phyloP scores from a whole-genome alignment of 2,329 filamentous ascomycete genomes.

The Achaetomium macrosporum region DNA sequence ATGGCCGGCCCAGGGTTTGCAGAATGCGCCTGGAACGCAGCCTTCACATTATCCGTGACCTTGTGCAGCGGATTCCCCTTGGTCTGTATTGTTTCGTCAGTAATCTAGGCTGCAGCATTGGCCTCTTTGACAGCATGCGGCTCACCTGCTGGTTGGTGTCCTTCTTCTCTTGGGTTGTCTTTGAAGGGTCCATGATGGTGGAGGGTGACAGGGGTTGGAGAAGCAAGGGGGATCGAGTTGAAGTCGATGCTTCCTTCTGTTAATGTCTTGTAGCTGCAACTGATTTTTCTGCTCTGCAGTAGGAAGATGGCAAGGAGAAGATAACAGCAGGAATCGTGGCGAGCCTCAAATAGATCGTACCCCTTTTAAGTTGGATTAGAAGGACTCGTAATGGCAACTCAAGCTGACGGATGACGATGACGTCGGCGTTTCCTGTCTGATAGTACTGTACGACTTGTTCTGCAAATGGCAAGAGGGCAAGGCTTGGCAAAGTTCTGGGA shows the following conservation, averaged over 20 bases:
- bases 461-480: too few species aligned
- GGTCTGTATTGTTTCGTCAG: conserved; percentile 21
- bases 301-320: neutral
- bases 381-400: neutral
- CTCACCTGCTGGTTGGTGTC: conserved; percentile 25
- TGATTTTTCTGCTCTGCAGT: neutral
- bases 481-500: neutral
- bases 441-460: too few species aligned
- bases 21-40: conserved; percentile 46
- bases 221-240: conserved; percentile 1
- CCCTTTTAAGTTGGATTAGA: neutral
- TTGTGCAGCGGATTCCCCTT: conserved; percentile 33
- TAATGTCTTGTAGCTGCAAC: conserved; percentile 10
- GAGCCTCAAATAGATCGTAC: neutral
- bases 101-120: neutral
- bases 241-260: neutral
- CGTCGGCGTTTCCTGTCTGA: neutral
- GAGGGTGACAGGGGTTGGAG: neutral
- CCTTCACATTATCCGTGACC: conserved; percentile 33
- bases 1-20: conserved; percentile 55
- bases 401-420: conserved; percentile 2
- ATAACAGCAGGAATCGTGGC: neutral
- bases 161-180: conserved; percentile 19
- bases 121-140: neutral
- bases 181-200: conserved; percentile 25